Evolutionary conservation across 768 basidiomycete species (phyloP).

Genomic region (Stropharia rugosoannulata): DNA sequence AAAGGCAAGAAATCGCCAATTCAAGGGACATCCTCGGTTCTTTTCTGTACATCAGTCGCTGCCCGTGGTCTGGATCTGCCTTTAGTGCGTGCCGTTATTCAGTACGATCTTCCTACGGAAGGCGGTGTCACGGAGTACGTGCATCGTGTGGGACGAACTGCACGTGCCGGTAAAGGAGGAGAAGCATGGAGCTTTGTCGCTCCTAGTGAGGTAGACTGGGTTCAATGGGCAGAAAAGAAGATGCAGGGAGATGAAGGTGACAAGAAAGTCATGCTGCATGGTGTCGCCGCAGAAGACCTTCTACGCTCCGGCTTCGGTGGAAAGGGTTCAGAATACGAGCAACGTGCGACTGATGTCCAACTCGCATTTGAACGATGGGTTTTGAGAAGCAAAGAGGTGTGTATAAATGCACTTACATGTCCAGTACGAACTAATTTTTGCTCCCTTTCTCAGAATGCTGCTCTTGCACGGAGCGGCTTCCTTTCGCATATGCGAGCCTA

Average conservation of each 20-base stretch:
- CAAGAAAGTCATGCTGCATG: slow-evolving; percentile 50
- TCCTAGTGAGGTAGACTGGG: slow-evolving; percentile 88
- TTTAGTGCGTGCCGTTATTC: slow-evolving; percentile 89
- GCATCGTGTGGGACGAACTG: slow-evolving; percentile 95
- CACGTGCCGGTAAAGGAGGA: slow-evolving; percentile 92
- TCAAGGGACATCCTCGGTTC: slow-evolving; percentile 54
- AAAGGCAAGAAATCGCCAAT: slow-evolving; percentile 25
- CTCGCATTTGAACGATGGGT: slow-evolving; percentile 96
- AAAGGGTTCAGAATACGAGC: slow-evolving; percentile 75
- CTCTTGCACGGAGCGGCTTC: slow-evolving; percentile 81
- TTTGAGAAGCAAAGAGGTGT: slow-evolving; percentile 64
- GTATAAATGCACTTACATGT: slow-evolving; percentile 4
- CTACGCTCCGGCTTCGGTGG: slow-evolving; percentile 86
- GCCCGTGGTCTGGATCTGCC: slow-evolving; percentile 98
- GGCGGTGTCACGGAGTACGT: slow-evolving; percentile 96
- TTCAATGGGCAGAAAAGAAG: slow-evolving; percentile 82
- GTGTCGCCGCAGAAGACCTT: slow-evolving; percentile 67
- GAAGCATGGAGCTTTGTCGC: slow-evolving; percentile 94
- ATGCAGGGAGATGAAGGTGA: slow-evolving; percentile 58
- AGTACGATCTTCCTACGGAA: slow-evolving; percentile 97
- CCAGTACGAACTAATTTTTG: background rate
- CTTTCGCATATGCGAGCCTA: slow-evolving; percentile 94
- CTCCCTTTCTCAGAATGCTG: slow-evolving; percentile 56
- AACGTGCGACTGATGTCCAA: slow-evolving; percentile 93
- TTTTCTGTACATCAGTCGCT: slow-evolving; percentile 96